Evolutionary conservation across 2,329 filamentous ascomycete species (phyloP), one percentile per base, ranked within the genome.

Genomic region (Colletotrichum plurivorum): DNA sequence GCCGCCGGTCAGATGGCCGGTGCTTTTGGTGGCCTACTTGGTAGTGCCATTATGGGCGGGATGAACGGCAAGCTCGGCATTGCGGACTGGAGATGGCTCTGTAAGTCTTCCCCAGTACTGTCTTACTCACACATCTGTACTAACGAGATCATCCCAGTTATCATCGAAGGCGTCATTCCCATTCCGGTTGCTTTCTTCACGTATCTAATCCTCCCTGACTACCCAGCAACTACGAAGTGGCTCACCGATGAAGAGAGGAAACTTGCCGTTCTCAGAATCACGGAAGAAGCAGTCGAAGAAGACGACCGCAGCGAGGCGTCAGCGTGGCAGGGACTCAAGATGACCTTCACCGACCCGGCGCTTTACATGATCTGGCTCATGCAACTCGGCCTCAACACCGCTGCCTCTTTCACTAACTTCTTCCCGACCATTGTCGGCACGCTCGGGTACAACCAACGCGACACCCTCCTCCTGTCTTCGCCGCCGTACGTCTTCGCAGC

Each of bases 51-150:
- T 15, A 71, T 73, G 60, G 49, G 51, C 22, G 69, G 74, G 45
- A 75, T 80, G 56, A 72, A 78, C n/a, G 78, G 78, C 4, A 71
- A 63, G 7, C 59, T 48, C 5, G 56, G 56, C 12, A 16, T 66
- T 74, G 74, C 79, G 1, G 93, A 92, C 12, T 96, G 93, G 93
- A 84, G 93, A 64, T 95, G 92, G 92, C 92, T 94, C 72, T 94
- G 60, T 63, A 39, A 13, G 56, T 95, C 76, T 93, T 95, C 76
- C 93, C 1, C 20, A 46, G 41, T 7, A 43, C 8, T 15, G 9
- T 0, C 9, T n/a, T n/a, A 6, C 15, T 3, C 16, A 48, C 45
- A 15, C 15, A 5, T 48, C 45, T 3, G 16, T 39, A 12, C 12
- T 58, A 18, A 48, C 12, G 13, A 7, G 15, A 20, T 4, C 20